Base-by-base conservation (phyloP, 495 filamentous ascomycete species). In the Hypoxylon fuscum region DNA sequence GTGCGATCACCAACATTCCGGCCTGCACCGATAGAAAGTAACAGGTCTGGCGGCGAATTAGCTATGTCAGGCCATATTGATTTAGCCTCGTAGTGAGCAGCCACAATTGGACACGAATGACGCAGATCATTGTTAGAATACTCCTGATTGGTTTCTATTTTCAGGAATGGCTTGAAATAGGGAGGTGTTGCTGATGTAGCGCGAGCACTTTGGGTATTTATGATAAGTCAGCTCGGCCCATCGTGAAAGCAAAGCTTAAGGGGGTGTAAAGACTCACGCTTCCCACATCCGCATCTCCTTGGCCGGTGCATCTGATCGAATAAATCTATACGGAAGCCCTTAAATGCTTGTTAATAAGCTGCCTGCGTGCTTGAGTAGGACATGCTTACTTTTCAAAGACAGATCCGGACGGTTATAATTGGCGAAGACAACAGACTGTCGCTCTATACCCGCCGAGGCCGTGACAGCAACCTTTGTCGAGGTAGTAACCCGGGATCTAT, bases 251-350 rank as follows among this genome's bases (percentile, higher is more conserved):
- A 11, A 10, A 7, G 6, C 7, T 3, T 25, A 25, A 37, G 2
- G 27, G 14, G 4, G 8, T 27, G 17, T 1, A 14, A 2, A 11
- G 1, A 59, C 78, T 62, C 68, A 82, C 77, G 76, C 80, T 75
- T 87, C 80, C 83, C 83, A 85, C 2, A 76, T 70, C 49, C 77
- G 79, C 14, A 84, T 56, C 41, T 84, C 81, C 18, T 64, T 71
- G 1, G 60, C 35, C 2, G 76, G 72, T 6, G 72, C 63, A 42
- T 81, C 75, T 5, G 77, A 76, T 12, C 83, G 66, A 43, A 78
- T 60, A 48, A 85, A 80, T 23, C 68, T 58, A 58, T 84, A 79
- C 2, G 66, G 62, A n/a, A 64, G 40, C 3, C 25, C 69, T 66
- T 14, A 7, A 14, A 6, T 8, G 8, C 11, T 48, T 48, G 15